Evolutionary conservation across 73 alveolate species (phyloP).

Genomic region (Paramecium octaurelia): DNA sequence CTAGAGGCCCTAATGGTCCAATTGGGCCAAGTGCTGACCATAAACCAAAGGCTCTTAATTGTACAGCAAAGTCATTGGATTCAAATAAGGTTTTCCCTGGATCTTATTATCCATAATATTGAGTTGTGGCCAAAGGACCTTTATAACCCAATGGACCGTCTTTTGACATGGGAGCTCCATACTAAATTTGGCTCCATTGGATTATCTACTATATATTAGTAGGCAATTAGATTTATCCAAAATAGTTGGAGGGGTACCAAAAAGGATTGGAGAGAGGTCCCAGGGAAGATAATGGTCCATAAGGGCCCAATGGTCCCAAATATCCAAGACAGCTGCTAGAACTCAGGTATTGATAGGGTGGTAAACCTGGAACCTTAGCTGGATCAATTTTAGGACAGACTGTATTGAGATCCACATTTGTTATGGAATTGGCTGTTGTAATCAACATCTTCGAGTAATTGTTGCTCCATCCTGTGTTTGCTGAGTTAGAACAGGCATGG

Average conservation of each 20-base stretch:
- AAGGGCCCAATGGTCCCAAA: slow-evolving; percentile 44
- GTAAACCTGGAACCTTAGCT: slow-evolving; percentile 25
- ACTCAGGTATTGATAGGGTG: slow-evolving; percentile 11
- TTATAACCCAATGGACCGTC: slow-evolving; percentile 51
- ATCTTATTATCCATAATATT: slow-evolving; percentile 50
- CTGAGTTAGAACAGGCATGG: not conserved
- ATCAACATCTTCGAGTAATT: not conserved
- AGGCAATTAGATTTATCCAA: not conserved
- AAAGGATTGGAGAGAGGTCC: slow-evolving; percentile 11
- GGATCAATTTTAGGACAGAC: slow-evolving; percentile 34
- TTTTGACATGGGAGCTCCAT: not conserved
- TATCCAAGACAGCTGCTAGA: slow-evolving; percentile 42
- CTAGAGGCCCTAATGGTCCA: not conserved
- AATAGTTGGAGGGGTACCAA: not conserved
- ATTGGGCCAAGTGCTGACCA: slow-evolving; percentile 32
- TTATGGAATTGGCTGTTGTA: not conserved
- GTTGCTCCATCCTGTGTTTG: not conserved
- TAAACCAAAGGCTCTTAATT: slow-evolving; percentile 62
- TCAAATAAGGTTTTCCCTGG: slow-evolving; percentile 56
- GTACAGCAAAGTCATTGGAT: slow-evolving; percentile 50
- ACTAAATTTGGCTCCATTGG: not conserved
- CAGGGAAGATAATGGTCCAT: slow-evolving; percentile 13
- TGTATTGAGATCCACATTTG: not conserved
- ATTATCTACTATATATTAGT: not conserved
- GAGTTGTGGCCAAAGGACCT: slow-evolving; percentile 34